These are phyloP conservation scores for Annulohypoxylon maeteangense DNA, from an alignment of 495 filamentous ascomycete species.

Conservation along the genomic window DNA sequence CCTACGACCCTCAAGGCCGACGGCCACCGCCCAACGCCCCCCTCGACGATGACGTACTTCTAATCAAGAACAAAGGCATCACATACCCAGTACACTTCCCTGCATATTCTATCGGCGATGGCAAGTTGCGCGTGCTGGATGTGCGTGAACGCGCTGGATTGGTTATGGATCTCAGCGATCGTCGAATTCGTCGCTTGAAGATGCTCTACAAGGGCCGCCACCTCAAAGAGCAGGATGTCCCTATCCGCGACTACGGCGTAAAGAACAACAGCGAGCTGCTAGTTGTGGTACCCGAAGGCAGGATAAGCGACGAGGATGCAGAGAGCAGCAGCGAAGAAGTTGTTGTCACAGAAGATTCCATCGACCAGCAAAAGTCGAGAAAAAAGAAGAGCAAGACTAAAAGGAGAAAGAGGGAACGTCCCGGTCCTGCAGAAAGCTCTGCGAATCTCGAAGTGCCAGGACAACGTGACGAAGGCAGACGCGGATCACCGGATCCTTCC, in stretches of 20 bases:
- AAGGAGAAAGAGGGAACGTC: constrained; percentile 54
- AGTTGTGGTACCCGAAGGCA: constrained; percentile 63
- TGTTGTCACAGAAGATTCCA: constrained; percentile 49
- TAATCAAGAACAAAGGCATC: constrained; percentile 75
- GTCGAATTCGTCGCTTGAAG: constrained; percentile 66
- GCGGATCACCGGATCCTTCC: constrained; percentile 39
- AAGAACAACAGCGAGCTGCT: constrained; percentile 81
- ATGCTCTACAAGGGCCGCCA: constrained; percentile 86
- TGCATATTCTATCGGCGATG: constrained; percentile 83
- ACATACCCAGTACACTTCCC: constrained; percentile 84
- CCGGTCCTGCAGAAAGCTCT: constrained; percentile 52
- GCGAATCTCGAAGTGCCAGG: constrained; percentile 49
- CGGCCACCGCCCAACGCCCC: constrained; percentile 49
- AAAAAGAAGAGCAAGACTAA: constrained; percentile 57
- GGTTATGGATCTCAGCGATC: constrained; percentile 68
- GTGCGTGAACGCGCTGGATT: constrained; percentile 72
- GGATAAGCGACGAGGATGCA: constrained; percentile 61
- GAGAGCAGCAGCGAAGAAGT: constrained; percentile 63
- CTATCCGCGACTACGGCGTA: constrained; percentile 77
- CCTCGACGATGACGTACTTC: constrained; percentile 76
- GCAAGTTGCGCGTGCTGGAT: constrained; percentile 73
- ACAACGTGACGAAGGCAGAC: constrained; percentile 30
- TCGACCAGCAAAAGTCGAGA: constrained; percentile 42
- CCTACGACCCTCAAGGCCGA: constrained; percentile 42
- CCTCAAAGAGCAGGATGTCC: constrained; percentile 71